phyloP scores from a whole-genome alignment of 2,329 filamentous ascomycete species.

The Arthrinium puccinioides region DNA sequence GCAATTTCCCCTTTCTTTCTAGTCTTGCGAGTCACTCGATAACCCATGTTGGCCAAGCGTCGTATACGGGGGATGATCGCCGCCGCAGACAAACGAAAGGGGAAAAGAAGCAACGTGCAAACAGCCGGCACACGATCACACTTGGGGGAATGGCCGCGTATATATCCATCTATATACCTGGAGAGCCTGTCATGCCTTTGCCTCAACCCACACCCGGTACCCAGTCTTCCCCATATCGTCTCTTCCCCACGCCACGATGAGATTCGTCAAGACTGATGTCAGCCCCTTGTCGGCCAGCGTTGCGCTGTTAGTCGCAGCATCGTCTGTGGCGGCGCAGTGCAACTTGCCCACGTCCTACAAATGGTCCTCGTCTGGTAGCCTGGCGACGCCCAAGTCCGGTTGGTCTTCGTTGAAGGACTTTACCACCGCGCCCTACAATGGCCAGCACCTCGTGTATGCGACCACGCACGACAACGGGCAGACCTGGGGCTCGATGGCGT shows the following conservation, averaged over 20 bases:
- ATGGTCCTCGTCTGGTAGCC: neutral
- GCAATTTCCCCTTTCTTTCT: no score
- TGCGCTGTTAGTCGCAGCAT: neutral
- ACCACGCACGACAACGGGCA: slow-evolving; percentile 33
- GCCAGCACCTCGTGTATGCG: slow-evolving; percentile 54
- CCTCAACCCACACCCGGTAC: no score
- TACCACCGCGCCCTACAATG: slow-evolving; percentile 46
- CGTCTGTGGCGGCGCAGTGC: neutral
- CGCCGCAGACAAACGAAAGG: no score
- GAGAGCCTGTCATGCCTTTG: no score
- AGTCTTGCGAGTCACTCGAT: no score
- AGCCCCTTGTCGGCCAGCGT: neutral
- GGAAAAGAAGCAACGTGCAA: no score
- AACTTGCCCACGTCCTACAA: neutral
- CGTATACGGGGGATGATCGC: no score
- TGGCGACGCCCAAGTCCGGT: slow-evolving; percentile 1
- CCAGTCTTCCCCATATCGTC: no score
- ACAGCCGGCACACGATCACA: no score
- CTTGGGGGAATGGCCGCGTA: no score
- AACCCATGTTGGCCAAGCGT: no score
- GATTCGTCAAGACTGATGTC: neutral
- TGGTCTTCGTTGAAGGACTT: slow-evolving; percentile 53
- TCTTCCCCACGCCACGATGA: neutral
- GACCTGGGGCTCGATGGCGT: slow-evolving; percentile 51
- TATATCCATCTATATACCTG: no score